Base-by-base conservation (phyloP, 2,329 filamentous ascomycete species). In the Penicillium carneum region DNA sequence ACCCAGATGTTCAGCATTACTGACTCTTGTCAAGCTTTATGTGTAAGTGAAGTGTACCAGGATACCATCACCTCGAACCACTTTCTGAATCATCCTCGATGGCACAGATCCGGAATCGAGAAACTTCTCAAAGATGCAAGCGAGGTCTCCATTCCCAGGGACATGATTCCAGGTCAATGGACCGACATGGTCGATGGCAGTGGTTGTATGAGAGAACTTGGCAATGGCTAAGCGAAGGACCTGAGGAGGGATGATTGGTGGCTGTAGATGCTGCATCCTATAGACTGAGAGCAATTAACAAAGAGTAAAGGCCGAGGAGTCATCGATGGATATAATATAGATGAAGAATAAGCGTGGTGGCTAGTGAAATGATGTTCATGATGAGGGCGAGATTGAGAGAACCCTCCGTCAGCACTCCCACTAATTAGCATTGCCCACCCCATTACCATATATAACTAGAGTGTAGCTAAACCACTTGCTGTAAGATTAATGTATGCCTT, bases 121-220 rank as follows among this genome's bases (percentile, higher is more conserved):
- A n/a, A 68, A 34, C 20, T 69, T 74, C 29, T 80, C 76, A 51
- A 82, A 77, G 2, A 74, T 46, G 29, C 72, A 76, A 33, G 67
- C 63, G 7, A 82, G 63, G 50, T 77, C 73, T 14, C 68, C 73
- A 45, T 75, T 71, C 5, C 76, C 76, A 23, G 75, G 73, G 6
- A 81, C 64, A 71, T 82, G 80, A 45, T 69, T 79, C 80, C 80
- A 82, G 34, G 71, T 73, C n/a, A 82, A 64, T 6, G 78, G 78
- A 20, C 73, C 76, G 33, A 70, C 72, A 53, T 77, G 74, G 18
- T 75, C 72, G 36, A 72, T 61, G 12, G 76, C 71, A 4, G 76
- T 76, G 5, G 75, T 80, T 16, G 80, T 76, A 64, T 80, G 76
- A 20, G 80, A 82, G 67, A 81, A 82, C 59, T 82, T 82, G n/a